Evolutionary conservation across 2,329 filamentous ascomycete species (phyloP), one percentile per base, ranked within the genome.

Genomic region (Cladosporium sp.): DNA sequence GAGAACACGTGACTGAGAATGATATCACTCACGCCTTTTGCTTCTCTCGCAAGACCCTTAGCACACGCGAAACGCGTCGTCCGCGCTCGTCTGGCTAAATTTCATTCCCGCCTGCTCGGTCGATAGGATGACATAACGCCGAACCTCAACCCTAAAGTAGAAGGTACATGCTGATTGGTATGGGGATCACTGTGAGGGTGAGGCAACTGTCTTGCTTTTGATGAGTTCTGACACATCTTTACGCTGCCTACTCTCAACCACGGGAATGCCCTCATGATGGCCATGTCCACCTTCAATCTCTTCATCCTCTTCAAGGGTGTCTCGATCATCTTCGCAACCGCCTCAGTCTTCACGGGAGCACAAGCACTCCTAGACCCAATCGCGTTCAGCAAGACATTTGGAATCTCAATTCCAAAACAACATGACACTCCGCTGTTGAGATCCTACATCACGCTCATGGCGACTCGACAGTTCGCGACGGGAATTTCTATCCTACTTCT

Each of bases 121-220:
- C n/a, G 51, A 54, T 30, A 30, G 26, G 7, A 23, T 43, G 26
- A 46, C 36, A 60, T 32, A 48, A n/a, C 26, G 39, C 58, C 58
- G 58, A 60, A 23, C 7, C 58, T 60, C 25, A 60, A 60, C 58
- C 58, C 36, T 32, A 60, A 60, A 49, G 30, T 8, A 48, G 58
- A 30, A 60, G 58, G 58, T 60, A 60, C 58, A 60, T 14, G 39
- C 58, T 30, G 36, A 30, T 43, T n/a, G n/a, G 39, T 30, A 60
- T 60, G 39, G 39, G 39, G 25, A 59, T 25, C 4, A 32, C 5
- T 57, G 8, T 39, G n/a, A 57, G 32, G 18, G 10, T 30, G 26
- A 21, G 26, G 28, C 39, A 3, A n/a, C 39, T 46, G n/a, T 53
- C 23, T 26, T 16, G 21, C 54, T 34, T 57, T 26, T 32, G 18